Conservation (phyloP, 2,329 filamentous ascomycete genomes). For the Talaromyces sp. region DNA sequence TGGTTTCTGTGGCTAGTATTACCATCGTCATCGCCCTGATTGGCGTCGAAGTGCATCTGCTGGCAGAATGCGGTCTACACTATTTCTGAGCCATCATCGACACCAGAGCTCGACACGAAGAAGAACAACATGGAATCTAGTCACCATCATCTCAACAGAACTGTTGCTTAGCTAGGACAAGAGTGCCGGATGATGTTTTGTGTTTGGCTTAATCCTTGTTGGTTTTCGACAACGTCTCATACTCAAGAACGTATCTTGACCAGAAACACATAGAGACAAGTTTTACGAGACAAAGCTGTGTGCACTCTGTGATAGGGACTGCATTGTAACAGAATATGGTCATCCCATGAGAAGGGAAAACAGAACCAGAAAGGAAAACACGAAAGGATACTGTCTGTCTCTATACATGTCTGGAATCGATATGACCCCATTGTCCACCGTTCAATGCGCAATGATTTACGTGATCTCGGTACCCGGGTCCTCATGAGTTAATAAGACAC, state of each 20-base stretch:
- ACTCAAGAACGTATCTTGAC: background rate
- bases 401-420: background rate
- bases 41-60: background rate
- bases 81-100: background rate
- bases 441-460: background rate
- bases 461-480: background rate
- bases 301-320: background rate
- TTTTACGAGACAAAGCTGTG: background rate
- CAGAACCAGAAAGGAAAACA: background rate
- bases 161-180: background rate
- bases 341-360: background rate
- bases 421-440: background rate
- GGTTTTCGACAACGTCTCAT: too few species aligned
- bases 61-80: background rate
- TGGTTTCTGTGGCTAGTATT: background rate
- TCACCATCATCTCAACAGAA: background rate
- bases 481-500: background rate
- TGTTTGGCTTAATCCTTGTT: background rate
- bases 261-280: background rate
- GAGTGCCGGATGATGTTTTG: background rate
- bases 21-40: background rate
- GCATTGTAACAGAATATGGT: background rate
- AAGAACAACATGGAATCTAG: background rate
- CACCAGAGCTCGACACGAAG: background rate
- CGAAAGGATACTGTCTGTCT: background rate